Percentiles rank a stretch among this genome's conserved stretches.
Conservation (phyloP, 1,284 basidiomycete genomes). For the Rhizopogon parksii region DNA sequence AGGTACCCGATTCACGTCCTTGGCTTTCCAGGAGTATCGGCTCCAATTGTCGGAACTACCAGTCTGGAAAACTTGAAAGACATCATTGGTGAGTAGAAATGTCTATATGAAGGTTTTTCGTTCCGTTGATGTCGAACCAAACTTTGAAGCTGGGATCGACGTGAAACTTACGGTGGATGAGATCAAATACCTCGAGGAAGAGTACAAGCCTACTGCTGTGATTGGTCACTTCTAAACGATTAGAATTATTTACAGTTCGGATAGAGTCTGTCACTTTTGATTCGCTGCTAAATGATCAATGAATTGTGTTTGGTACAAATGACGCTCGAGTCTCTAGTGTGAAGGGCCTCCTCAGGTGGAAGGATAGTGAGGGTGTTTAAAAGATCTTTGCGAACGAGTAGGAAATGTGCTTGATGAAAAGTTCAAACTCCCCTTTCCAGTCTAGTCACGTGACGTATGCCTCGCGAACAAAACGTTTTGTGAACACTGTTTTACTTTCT, state of each 20-base stretch:
- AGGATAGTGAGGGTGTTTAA: too few relatives aligned
- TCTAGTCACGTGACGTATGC: too few relatives aligned
- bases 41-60: constrained; percentile 43
- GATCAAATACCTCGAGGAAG: constrained; percentile 36
- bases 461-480: too few relatives aligned
- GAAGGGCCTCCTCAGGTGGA: too few relatives aligned
- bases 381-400: too few relatives aligned
- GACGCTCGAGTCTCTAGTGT: not conserved
- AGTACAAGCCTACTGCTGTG: constrained; percentile 36
- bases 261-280: not conserved
- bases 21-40: constrained; percentile 28
- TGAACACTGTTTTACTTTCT: too few relatives aligned
- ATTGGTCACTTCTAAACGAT: constrained; percentile 24
- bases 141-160: constrained; percentile 24
- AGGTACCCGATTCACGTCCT: not conserved
- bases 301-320: not conserved
- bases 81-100: constrained; percentile 29
- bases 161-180: constrained; percentile 42
- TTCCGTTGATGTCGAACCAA: constrained; percentile 3
- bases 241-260: too few relatives aligned
- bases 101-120: not conserved
- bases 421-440: too few relatives aligned
- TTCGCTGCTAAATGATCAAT: not conserved
- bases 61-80: constrained; percentile 40
- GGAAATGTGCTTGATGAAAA: too few relatives aligned